A percentile compares a stretch with the other conserved stretches of the same genome.
phyloP scores from a whole-genome alignment of 306 rosid species.

The Corylus americana region DNA sequence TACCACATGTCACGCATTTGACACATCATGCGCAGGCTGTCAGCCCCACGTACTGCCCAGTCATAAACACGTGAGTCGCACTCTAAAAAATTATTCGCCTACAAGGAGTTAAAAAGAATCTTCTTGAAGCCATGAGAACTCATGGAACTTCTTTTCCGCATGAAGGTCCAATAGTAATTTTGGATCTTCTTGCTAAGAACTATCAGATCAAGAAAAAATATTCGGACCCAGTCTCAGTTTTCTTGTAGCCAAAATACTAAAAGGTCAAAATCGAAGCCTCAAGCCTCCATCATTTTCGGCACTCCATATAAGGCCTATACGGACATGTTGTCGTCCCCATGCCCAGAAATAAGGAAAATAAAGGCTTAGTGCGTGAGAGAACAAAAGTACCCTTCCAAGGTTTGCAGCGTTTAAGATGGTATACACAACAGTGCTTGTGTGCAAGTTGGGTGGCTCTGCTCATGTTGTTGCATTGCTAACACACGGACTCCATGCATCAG shows the following conservation, averaged over 20 bases:
- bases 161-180: neutral
- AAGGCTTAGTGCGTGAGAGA: too few relatives aligned
- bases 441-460: conserved; percentile 21
- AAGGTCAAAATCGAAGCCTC: neutral
- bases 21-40: too few relatives aligned
- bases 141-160: conserved; percentile 4
- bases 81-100: too few relatives aligned
- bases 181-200: too few relatives aligned
- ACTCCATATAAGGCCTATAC: conserved; percentile 31
- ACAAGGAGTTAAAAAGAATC: too few relatives aligned
- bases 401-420: conserved; percentile 18
- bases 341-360: neutral
- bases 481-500: conserved; percentile 53
- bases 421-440: conserved; percentile 22
- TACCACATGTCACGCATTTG: too few relatives aligned
- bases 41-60: too few relatives aligned
- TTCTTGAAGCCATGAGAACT: too few relatives aligned
- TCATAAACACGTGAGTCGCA: too few relatives aligned
- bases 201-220: too few relatives aligned
- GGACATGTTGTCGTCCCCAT: neutral
- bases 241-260: conserved; percentile 5
- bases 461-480: conserved; percentile 30
- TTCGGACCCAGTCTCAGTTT: neutral
- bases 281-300: neutral
- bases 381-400: neutral